These are phyloP conservation scores for Fusarium equiseti DNA, from an alignment of 2,329 filamentous ascomycete genomes.

Conservation along the genomic window DNA sequence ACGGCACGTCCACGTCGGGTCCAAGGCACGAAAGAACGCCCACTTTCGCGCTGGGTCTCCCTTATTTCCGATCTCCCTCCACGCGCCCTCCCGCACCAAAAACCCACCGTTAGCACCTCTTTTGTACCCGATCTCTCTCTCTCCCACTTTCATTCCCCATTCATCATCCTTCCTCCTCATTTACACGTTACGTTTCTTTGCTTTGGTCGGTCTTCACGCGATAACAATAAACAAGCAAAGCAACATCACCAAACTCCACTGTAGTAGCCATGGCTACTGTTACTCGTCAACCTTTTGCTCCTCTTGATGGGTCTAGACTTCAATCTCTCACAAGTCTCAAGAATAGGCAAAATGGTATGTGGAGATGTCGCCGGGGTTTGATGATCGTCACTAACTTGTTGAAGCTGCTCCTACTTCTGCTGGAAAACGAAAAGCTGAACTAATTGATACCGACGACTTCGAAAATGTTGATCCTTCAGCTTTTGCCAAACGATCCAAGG, in stretches of 20 bases:
- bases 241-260: neutral
- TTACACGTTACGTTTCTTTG: slow-evolving; percentile 21
- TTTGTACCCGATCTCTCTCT: slow-evolving; percentile 34
- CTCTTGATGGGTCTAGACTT: slow-evolving; percentile 75
- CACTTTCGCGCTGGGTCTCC: slow-evolving; percentile 35
- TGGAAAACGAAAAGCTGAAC: slow-evolving; percentile 70
- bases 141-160: slow-evolving; percentile 27
- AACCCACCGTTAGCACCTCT: slow-evolving; percentile 38
- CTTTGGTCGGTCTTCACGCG: slow-evolving; percentile 16
- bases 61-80: slow-evolving; percentile 40
- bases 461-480: slow-evolving; percentile 72
- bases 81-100: slow-evolving; percentile 40
- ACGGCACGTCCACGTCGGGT: slow-evolving; percentile 27
- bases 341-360: slow-evolving; percentile 80
- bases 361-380: slow-evolving; percentile 10
- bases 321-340: slow-evolving; percentile 80
- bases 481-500: slow-evolving; percentile 71
- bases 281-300: slow-evolving; percentile 80
- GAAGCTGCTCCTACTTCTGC: slow-evolving; percentile 58
- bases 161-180: slow-evolving; percentile 2
- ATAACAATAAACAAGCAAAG: slow-evolving; percentile 33
- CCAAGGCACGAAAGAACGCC: slow-evolving; percentile 32
- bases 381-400: slow-evolving; percentile 28
- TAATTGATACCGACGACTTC: slow-evolving; percentile 63
- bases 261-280: slow-evolving; percentile 63